Conservation (phyloP, 306 rosid genomes). For the Vigna radiata region DNA sequence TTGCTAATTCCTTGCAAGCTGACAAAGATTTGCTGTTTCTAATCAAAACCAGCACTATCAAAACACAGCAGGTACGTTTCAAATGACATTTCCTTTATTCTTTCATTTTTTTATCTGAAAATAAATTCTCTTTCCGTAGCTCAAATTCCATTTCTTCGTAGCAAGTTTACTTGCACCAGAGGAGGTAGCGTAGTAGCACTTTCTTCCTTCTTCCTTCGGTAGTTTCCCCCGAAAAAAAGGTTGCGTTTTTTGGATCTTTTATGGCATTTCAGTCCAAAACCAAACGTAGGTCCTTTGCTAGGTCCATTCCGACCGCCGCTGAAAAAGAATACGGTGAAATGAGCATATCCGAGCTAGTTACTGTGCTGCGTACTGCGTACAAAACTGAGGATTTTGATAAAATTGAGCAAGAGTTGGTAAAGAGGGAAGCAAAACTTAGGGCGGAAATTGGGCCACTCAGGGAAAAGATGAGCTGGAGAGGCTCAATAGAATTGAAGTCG, state of each 20-base stretch:
- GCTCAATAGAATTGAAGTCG: not conserved
- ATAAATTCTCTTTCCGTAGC: not conserved
- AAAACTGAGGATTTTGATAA: not conserved
- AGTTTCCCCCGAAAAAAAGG: not conserved
- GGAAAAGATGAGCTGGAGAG: conserved; percentile 18
- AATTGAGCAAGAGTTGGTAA: conserved; percentile 34
- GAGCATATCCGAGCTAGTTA: conserved; percentile 34
- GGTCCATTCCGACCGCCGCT: not conserved
- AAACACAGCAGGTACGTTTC: not conserved
- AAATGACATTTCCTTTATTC: not conserved
- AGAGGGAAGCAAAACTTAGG: not conserved
- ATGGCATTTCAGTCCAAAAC: conserved; percentile 12
- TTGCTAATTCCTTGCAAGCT: no score
- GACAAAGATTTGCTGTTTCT: no score
- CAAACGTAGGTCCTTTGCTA: not conserved
- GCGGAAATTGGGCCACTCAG: not conserved
- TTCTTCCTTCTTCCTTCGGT: no score
- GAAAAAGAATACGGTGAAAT: not conserved
- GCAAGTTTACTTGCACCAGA: not conserved
- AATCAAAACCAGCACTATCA: no score
- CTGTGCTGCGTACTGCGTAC: conserved; percentile 1
- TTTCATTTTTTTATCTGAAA: not conserved
- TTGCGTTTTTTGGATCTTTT: not conserved
- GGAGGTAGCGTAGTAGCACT: no score
- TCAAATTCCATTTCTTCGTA: not conserved